Evolutionary conservation across 495 filamentous ascomycete genomes (phyloP), one percentile per base, ranked within the genome.

Genomic region (Tuber microsphaerosporum): DNA sequence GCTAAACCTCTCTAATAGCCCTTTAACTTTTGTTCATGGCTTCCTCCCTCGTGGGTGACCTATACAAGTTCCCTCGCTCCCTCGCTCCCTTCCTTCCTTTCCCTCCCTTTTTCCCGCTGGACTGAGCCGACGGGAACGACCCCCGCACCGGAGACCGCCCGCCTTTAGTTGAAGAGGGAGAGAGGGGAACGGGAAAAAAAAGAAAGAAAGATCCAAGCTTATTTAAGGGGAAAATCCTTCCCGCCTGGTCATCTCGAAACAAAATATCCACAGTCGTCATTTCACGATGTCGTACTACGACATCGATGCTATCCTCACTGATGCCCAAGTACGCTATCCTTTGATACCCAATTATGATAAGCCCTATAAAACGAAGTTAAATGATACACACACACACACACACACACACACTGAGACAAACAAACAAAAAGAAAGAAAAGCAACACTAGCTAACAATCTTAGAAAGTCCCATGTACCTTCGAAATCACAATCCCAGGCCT

Each of bases 381-480:
- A 43, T 56, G 34, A 74, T 69, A 41, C 19, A 42, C 42, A 45
- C 70, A 26, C 22, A 17, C 9, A n/a, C n/a, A n/a, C n/a, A n/a
- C n/a, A 41, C 19, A 42, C 42, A 45, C 70, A 26, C 22, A 17
- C 9, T 43, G 9, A 43, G 20, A 70, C 78, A 73, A 75, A 68
- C 71, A 71, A 37, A 65, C 45, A 43, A 19, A 71, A 70, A 46
- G 41, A 43, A 56, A 41, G 68, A 74, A 17, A 34, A 65, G 31
- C 12, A 65, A 31, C 3, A 20, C 71, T 75, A 45, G 56, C 74
- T n/a, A 69, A 69, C 44, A 39, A 37, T 56, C 44, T 20, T 83
- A 98, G 92, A 97, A 97, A 92, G 88, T 97, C 31, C 95, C 95
- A 69, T 96, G 93, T 82, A 97, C 91, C 73, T 97, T 98, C 83